Percentiles rank a stretch among this genome's conserved stretches.
phyloP scores from a whole-genome alignment of 164 flowering plant genomes.

The Chimonanthus praecox region DNA sequence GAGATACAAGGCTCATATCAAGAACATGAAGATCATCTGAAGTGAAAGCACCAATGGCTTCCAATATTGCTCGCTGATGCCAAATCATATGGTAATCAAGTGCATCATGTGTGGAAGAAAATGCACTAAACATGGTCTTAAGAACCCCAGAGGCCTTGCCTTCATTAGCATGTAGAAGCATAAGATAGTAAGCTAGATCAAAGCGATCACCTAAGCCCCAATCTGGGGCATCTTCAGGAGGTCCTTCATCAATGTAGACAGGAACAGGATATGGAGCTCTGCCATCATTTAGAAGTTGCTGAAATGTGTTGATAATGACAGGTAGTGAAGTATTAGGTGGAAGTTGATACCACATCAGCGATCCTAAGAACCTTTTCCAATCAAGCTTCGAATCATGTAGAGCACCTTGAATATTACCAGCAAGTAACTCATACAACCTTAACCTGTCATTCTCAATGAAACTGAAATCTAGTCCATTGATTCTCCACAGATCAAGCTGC shows the following conservation, averaged over 20 bases:
- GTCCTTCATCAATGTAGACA: constrained; percentile 78
- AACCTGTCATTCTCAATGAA: constrained; percentile 80
- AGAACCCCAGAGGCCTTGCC: constrained; percentile 37
- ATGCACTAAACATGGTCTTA: constrained; percentile 92
- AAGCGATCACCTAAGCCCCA: constrained; percentile 39
- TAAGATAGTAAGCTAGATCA: constrained; percentile 87
- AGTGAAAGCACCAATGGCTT: constrained; percentile 78
- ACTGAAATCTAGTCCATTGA: constrained; percentile 78
- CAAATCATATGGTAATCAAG: constrained; percentile 99
- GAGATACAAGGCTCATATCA: constrained; percentile 90
- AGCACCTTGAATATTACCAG: constrained; percentile 75
- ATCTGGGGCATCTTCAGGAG: constrained; percentile 29
- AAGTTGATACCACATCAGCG: constrained; percentile 89
- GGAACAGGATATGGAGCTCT: constrained; percentile 86
- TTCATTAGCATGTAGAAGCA: constrained; percentile 80
- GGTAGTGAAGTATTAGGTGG: constrained; percentile 72
- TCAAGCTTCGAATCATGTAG: constrained; percentile 51
- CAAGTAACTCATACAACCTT: constrained; percentile 75
- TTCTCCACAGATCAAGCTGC: constrained; percentile 82
- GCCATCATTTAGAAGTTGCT: constrained; percentile 58
- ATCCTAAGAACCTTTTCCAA: constrained; percentile 93
- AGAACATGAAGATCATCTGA: constrained; percentile 82
- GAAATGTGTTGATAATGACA: constrained; percentile 50
- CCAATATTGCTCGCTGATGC: constrained; percentile 93
- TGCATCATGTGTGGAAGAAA: constrained; percentile 86